A percentile compares a stretch with the other conserved stretches of the same genome.
Conservation (phyloP, 441 rosid genomes). For the Hura crepitans region DNA sequence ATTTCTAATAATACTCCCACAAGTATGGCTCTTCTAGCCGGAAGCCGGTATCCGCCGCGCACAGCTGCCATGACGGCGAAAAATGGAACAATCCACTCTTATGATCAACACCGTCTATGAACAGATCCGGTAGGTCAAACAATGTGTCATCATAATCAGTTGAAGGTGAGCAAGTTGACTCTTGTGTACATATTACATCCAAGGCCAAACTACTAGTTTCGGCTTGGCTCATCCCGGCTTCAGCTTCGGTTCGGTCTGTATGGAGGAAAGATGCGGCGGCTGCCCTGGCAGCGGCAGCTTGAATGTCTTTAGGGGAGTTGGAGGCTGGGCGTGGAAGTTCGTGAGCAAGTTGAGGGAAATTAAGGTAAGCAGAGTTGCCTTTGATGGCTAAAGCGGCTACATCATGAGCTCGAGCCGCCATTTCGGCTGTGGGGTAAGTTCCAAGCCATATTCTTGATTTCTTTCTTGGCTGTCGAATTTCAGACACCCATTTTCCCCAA, state of each 20-base stretch:
- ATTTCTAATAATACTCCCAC: slow-evolving; percentile 33
- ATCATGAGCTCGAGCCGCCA: slow-evolving; percentile 85
- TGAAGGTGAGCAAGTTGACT: slow-evolving; percentile 37
- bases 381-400: slow-evolving; percentile 74
- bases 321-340: slow-evolving; percentile 55
- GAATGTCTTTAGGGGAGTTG: slow-evolving; percentile 59
- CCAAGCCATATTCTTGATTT: slow-evolving; percentile 86
- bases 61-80: slow-evolving; percentile 53
- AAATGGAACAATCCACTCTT: slow-evolving; percentile 33
- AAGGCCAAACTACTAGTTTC: slow-evolving; percentile 21
- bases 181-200: slow-evolving; percentile 25
- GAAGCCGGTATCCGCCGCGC: slow-evolving; percentile 44
- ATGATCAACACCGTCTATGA: slow-evolving; percentile 37
- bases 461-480: slow-evolving; percentile 68
- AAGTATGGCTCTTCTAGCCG: slow-evolving; percentile 51
- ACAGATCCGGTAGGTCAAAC: slow-evolving; percentile 82
- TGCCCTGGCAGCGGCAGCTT: slow-evolving; percentile 58
- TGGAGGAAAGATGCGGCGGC: slow-evolving; percentile 37
- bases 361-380: slow-evolving; percentile 59
- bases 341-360: slow-evolving; percentile 49
- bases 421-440: slow-evolving; percentile 61
- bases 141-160: slow-evolving; percentile 45
- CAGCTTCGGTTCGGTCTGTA: slow-evolving; percentile 8
- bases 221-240: slow-evolving; percentile 30
- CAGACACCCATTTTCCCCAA: slow-evolving; percentile 89